These are phyloP conservation scores for Hypomyces perniciosus DNA, from an alignment of 2,329 filamentous ascomycete species.

Conservation along the genomic window DNA sequence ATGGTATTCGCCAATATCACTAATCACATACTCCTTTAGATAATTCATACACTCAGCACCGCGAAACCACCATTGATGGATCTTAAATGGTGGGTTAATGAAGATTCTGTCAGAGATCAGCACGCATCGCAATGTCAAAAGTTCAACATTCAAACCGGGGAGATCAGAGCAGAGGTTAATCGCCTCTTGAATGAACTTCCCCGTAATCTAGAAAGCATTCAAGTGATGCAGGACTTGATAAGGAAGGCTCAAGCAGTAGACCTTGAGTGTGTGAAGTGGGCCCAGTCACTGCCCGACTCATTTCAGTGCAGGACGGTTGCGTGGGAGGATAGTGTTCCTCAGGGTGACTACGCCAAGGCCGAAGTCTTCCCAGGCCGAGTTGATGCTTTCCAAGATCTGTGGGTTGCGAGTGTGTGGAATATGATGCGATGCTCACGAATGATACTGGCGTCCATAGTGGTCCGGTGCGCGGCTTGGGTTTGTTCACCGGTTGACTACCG, in stretches of 20 bases:
- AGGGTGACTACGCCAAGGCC: slow-evolving; percentile 45
- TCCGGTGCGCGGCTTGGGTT: slow-evolving; percentile 56
- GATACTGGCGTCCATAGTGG: slow-evolving; percentile 48
- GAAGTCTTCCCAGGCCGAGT: slow-evolving; percentile 56
- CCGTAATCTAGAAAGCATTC: slow-evolving; percentile 44
- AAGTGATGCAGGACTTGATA: slow-evolving; percentile 46
- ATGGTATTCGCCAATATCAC: not conserved
- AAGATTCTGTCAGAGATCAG: slow-evolving; percentile 42
- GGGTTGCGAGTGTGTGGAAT: slow-evolving; percentile 54
- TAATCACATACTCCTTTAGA: slow-evolving; percentile 27
- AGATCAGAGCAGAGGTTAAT: slow-evolving; percentile 50
- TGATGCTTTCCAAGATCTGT: slow-evolving; percentile 54
- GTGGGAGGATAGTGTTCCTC: slow-evolving; percentile 50
- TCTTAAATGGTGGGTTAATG: slow-evolving; percentile 53
- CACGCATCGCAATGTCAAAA: slow-evolving; percentile 43
- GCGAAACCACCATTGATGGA: slow-evolving; percentile 48
- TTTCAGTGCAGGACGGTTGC: slow-evolving; percentile 49
- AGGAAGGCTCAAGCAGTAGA: slow-evolving; percentile 47
- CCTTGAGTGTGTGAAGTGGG: slow-evolving; percentile 47
- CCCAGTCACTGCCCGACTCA: slow-evolving; percentile 40
- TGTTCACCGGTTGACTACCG: slow-evolving; percentile 56
- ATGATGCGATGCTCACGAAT: slow-evolving; percentile 48
- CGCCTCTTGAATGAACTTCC: slow-evolving; percentile 40
- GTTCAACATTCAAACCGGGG: slow-evolving; percentile 48
- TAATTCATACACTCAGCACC: slow-evolving; percentile 50